Evolutionary conservation across 2,329 filamentous ascomycete species (phyloP).

Genomic region (Diaporthe velutina): DNA sequence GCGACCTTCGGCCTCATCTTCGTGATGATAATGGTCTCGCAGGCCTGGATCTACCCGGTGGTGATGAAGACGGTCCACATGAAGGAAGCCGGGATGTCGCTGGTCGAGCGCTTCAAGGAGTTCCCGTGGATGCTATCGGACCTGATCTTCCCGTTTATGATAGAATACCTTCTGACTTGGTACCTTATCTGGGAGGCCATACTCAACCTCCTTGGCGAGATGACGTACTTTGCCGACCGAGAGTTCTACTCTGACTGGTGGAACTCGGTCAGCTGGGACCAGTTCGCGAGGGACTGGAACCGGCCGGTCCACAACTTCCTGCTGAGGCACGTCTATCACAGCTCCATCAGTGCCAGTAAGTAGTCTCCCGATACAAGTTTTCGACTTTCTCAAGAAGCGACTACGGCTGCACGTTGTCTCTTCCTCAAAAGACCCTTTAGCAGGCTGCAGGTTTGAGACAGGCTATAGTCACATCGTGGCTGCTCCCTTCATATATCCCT

Average conservation of each 20-base stretch:
- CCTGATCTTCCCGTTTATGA: slow-evolving; percentile 82
- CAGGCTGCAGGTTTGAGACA: not conserved
- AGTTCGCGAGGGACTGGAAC: slow-evolving; percentile 87
- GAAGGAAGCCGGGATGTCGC: slow-evolving; percentile 74
- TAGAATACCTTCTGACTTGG: slow-evolving; percentile 83
- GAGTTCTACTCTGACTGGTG: slow-evolving; percentile 78
- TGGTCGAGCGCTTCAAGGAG: slow-evolving; percentile 71
- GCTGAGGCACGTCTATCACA: slow-evolving; percentile 83
- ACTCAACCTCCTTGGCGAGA: slow-evolving; percentile 81
- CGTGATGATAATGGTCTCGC: slow-evolving; percentile 83
- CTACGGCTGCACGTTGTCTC: not conserved
- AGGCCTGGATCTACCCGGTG: slow-evolving; percentile 82
- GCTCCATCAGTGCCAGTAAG: slow-evolving; percentile 74
- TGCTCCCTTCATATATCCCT: not conserved
- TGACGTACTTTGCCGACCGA: slow-evolving; percentile 82
- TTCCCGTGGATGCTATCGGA: slow-evolving; percentile 84
- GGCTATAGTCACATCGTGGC: not conserved
- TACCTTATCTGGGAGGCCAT: slow-evolving; percentile 86
- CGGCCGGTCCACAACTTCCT: slow-evolving; percentile 83
- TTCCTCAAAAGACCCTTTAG: not conserved
- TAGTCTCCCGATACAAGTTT: not conserved
- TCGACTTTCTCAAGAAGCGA: not conserved
- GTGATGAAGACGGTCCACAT: slow-evolving; percentile 76
- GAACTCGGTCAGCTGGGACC: slow-evolving; percentile 77
- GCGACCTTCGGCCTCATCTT: slow-evolving; percentile 81